phyloP scores from a whole-genome alignment of 2,329 filamentous ascomycete genomes.

The Sporothrix pseudoabietina region DNA sequence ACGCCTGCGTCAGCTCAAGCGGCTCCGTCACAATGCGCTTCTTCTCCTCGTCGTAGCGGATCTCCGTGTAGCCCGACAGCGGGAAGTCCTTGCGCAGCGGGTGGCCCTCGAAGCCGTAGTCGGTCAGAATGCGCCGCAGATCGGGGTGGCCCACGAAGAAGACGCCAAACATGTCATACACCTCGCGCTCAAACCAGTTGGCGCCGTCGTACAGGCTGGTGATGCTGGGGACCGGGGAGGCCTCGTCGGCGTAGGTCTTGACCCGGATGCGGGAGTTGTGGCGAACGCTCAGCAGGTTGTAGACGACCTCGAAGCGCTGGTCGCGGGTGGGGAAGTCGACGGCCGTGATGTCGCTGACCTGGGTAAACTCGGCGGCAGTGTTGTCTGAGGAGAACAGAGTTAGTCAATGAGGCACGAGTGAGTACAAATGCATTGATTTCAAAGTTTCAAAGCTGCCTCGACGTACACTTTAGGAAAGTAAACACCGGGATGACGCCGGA shows the following conservation, averaged over 20 bases:
- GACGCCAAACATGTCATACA: constrained; percentile 95
- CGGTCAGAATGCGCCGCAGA: constrained; percentile 96
- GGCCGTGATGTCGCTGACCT: constrained; percentile 87
- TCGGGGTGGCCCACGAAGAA: constrained; percentile 97
- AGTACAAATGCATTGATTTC: not conserved
- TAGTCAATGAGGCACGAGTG: not conserved
- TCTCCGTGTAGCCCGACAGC: constrained; percentile 95
- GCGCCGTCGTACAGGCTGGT: constrained; percentile 88
- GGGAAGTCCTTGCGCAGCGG: constrained; percentile 98
- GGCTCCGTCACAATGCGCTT: constrained; percentile 99
- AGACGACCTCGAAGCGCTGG: constrained; percentile 96
- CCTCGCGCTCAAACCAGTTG: constrained; percentile 98
- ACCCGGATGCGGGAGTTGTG: constrained; percentile 96
- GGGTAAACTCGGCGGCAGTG: constrained; percentile 94
- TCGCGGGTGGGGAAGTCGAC: constrained; percentile 95
- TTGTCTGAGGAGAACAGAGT: constrained; percentile 62
- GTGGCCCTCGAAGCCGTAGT: constrained; percentile 98
- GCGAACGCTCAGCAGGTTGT: constrained; percentile 92
- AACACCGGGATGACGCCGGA: constrained; percentile 88
- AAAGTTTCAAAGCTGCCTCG: not conserved
- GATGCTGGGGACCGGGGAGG: constrained; percentile 86
- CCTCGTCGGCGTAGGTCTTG: constrained; percentile 98
- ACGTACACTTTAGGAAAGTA: constrained; percentile 79
- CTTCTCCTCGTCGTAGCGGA: constrained; percentile 97
- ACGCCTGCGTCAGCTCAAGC: constrained; percentile 95